A percentile compares a stretch with the other conserved stretches of the same genome.
These are phyloP conservation scores for Ballota nigra DNA, from an alignment of 257 asterid genomes.

Conservation along the genomic window DNA sequence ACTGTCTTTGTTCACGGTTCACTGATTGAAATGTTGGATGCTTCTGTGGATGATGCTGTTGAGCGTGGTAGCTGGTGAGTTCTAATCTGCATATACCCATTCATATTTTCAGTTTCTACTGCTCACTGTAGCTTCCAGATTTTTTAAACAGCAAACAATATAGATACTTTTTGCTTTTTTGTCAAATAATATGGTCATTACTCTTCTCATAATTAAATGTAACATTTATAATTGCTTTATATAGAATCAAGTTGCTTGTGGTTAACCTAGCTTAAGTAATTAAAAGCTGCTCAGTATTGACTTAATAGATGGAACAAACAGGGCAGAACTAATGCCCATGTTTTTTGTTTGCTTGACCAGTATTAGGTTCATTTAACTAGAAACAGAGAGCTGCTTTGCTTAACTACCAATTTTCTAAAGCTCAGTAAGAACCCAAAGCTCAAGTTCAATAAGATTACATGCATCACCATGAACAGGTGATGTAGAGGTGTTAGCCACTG, in stretches of 20 bases:
- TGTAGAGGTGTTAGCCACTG: not conserved
- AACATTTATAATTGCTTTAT: conserved; percentile 2
- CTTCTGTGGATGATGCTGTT: conserved; percentile 84
- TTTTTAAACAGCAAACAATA: not conserved
- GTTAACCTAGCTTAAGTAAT: not conserved
- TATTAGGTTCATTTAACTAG: conserved; percentile 1
- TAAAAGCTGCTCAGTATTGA: not conserved
- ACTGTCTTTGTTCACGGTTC: conserved; percentile 77
- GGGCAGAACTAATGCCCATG: not conserved
- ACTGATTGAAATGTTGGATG: conserved; percentile 81
- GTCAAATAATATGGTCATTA: conserved; percentile 9
- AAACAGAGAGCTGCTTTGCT: not conserved
- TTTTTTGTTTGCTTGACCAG: conserved; percentile 8
- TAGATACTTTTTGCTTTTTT: not conserved
- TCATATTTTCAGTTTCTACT: not conserved
- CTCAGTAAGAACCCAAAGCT: not conserved
- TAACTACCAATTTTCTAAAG: not conserved
- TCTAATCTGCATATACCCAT: conserved; percentile 12
- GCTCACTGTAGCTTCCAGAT: not conserved
- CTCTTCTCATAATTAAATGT: not conserved
- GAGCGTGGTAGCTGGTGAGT: conserved; percentile 93
- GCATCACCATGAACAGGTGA: not conserved
- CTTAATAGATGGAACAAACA: not conserved
- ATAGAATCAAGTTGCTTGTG: not conserved
- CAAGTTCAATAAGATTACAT: conserved; percentile 3